Percentiles rank a stretch among this genome's conserved stretches.
These are phyloP conservation scores for Saccharata proteae DNA, from an alignment of 2,329 filamentous ascomycete species.

Conservation along the genomic window DNA sequence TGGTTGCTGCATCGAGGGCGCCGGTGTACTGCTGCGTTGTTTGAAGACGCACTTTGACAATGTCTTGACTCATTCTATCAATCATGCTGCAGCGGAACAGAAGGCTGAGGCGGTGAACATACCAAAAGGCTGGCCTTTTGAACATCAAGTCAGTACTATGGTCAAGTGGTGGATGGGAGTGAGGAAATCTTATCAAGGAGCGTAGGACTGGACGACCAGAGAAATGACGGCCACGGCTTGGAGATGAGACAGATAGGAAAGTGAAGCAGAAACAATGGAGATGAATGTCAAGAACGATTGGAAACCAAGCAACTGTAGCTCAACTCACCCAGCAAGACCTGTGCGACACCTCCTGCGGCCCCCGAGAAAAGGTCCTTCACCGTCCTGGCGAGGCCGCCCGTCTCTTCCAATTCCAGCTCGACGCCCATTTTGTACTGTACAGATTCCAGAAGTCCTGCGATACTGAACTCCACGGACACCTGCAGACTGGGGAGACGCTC, in stretches of 20 bases:
- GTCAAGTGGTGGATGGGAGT: not conserved
- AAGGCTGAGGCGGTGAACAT: conserved; percentile 17
- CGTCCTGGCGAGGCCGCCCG: conserved; percentile 30
- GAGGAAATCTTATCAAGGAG: not conserved
- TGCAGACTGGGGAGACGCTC: no score
- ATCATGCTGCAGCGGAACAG: no score
- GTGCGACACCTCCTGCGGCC: conserved; percentile 81
- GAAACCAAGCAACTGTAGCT: not conserved
- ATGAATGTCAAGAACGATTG: not conserved
- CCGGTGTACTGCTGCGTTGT: conserved; percentile 71
- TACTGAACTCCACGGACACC: no score
- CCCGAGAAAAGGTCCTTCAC: conserved; percentile 86
- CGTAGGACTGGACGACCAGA: no score
- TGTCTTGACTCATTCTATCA: conserved; percentile 45
- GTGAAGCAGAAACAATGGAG: not conserved
- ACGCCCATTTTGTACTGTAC: conserved; percentile 15
- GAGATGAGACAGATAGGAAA: no score
- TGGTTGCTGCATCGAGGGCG: conserved; percentile 66
- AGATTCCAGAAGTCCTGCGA: no score
- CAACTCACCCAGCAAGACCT: conserved; percentile 76
- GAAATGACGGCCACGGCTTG: no score
- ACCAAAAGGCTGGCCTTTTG: conserved; percentile 54
- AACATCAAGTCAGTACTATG: not conserved
- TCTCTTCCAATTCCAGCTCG: conserved; percentile 28
- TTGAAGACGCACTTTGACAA: conserved; percentile 94